Conservation (phyloP, 2,329 filamentous ascomycete species). For the Achaetomium macrosporum region DNA sequence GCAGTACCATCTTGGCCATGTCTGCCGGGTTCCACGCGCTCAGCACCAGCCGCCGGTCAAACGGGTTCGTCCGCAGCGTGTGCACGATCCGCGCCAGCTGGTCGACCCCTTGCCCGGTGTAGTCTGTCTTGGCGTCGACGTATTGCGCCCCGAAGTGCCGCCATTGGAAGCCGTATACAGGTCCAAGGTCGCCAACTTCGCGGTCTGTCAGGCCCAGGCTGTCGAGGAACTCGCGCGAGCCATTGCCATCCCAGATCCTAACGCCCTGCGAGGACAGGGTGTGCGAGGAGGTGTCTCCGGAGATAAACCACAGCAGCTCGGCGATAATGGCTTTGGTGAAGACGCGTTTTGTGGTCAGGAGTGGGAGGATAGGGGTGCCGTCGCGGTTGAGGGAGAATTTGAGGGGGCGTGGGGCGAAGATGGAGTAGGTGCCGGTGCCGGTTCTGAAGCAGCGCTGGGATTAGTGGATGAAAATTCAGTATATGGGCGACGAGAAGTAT, state of each 20-base stretch:
- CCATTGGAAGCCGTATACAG: slow-evolving; percentile 99
- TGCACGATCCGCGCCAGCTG: slow-evolving; percentile 86
- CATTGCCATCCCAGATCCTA: slow-evolving; percentile 98
- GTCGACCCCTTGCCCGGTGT: slow-evolving; percentile 83
- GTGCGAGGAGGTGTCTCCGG: slow-evolving; percentile 72
- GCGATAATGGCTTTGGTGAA: slow-evolving; percentile 84
- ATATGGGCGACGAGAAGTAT: slow-evolving; percentile 15
- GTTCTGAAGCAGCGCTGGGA: slow-evolving; percentile 50
- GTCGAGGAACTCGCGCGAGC: slow-evolving; percentile 84
- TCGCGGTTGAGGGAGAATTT: slow-evolving; percentile 74
- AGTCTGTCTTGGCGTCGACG: slow-evolving; percentile 70
- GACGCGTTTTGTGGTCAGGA: slow-evolving; percentile 95
- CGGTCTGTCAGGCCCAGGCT: slow-evolving; percentile 74
- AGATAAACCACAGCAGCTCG: slow-evolving; percentile 94
- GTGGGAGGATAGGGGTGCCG: slow-evolving; percentile 66
- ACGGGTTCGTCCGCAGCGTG: slow-evolving; percentile 77
- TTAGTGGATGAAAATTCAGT: not conserved
- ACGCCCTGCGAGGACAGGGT: slow-evolving; percentile 73
- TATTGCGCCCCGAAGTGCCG: slow-evolving; percentile 95
- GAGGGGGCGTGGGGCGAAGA: slow-evolving; percentile 81
- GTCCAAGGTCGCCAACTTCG: slow-evolving; percentile 82
- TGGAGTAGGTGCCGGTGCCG: slow-evolving; percentile 83
- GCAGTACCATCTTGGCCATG: slow-evolving; percentile 80
- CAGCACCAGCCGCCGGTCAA: slow-evolving; percentile 84
- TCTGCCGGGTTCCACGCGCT: slow-evolving; percentile 92